Conservation (phyloP, 139 green algal genomes). For the Tetratostichococcus sp. region DNA sequence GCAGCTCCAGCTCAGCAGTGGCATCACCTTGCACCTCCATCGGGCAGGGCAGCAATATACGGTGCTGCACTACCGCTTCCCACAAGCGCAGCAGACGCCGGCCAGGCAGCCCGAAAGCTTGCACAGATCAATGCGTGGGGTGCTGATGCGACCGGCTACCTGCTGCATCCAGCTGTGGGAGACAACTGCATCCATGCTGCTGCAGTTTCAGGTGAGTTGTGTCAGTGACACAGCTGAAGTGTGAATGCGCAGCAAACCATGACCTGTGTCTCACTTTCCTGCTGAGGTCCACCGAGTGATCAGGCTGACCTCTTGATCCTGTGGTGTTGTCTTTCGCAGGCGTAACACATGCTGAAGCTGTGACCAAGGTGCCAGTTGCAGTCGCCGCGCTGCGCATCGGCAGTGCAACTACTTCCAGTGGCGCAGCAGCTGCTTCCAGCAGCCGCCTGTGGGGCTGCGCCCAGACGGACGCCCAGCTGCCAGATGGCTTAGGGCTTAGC, state of each 20-base stretch:
- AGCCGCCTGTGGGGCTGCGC: background rate
- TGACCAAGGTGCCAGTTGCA: conserved; percentile 4
- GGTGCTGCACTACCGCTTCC: no score
- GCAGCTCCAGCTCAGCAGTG: background rate
- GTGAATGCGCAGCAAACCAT: no score
- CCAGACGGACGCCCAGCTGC: background rate
- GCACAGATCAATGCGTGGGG: background rate
- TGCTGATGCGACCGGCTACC: background rate
- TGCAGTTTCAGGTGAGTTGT: conserved; percentile 9
- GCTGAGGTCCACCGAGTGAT: no score
- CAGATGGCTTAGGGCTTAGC: background rate
- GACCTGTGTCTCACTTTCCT: no score
- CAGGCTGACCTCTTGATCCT: no score
- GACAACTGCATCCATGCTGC: conserved; percentile 58
- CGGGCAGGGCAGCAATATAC: background rate
- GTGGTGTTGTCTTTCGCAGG: background rate
- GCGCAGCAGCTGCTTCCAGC: background rate
- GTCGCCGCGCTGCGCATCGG: conserved; percentile 1
- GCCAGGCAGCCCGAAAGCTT: background rate
- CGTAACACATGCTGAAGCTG: background rate
- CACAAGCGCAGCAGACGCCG: no score
- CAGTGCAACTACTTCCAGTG: background rate
- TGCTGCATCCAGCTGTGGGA: conserved; percentile 23
- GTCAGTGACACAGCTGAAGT: no score
- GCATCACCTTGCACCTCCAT: background rate